Base-by-base conservation (phyloP, 75 land plant genomes). In the Selaginella tamariscina region DNA sequence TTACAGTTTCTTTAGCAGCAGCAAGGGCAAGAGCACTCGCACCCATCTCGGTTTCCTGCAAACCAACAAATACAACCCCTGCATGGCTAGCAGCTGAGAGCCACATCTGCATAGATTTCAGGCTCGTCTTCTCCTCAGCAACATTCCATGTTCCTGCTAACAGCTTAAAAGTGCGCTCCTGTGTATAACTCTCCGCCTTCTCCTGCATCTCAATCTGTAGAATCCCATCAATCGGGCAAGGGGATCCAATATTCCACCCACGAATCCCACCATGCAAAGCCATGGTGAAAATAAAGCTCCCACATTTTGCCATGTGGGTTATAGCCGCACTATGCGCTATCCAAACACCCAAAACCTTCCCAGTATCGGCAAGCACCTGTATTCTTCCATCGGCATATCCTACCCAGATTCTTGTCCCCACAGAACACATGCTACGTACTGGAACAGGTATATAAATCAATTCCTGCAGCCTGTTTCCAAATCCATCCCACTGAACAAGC, bases 41-140 rank as follows among this genome's bases (percentile, higher is more conserved):
- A 69, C 98, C 91, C 98, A 93, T 93, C 75, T 93, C 98, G 60
- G 88, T 84, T 75, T 93, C 98, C 71, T 93, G 98, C 75, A 93
- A 75, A 0, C 98, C 98, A 56, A 89, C 79, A 69, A 83, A 81
- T 56, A 93, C 74, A 21, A 93, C 74, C 59, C 78, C 81, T 29
- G 79, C 94, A 13, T 70, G 75, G 30, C 78, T 82, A 56, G 83
- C 77, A 56, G 78, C 70, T 30, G 81, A 82, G 13, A 93, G 72
- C 98, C 98, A 93, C 2, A 79, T 74, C 32, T 79, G 77, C 28
- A 93, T 85, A 8, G 98, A 82, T 39, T 89, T 82, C 66, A 59
- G 77, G 39, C 82, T 74, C 13, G 98, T 85, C 66, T 80, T 86
- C 74, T 81, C 98, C 75, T 93, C 85, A 28, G 78, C 84, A 54